Conservation (phyloP, 2,329 filamentous ascomycete species). For the Aspergillus ibericus region DNA sequence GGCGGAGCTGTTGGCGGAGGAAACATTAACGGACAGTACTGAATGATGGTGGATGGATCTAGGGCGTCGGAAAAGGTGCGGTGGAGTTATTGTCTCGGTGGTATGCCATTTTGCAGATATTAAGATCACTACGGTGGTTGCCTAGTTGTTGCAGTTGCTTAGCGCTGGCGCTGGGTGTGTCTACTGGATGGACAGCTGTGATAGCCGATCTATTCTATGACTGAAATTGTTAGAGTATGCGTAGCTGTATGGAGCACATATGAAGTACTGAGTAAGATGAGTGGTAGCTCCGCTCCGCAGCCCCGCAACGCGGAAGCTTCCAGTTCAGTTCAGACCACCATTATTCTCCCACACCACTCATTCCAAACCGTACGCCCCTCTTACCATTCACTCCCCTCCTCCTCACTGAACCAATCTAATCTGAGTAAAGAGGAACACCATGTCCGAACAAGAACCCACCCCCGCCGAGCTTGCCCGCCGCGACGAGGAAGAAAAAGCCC, state of each 20-base stretch:
- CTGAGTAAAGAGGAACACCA: slow-evolving; percentile 6
- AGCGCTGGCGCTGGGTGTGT: background rate
- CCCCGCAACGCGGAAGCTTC: slow-evolving; percentile 7
- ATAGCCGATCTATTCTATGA: too few species aligned
- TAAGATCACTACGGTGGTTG: background rate
- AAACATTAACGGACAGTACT: slow-evolving; percentile 5
- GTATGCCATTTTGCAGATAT: background rate
- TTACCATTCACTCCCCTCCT: background rate
- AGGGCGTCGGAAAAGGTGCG: background rate
- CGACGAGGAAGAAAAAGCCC: slow-evolving; percentile 57
- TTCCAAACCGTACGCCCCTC: background rate
- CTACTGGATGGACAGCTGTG: background rate
- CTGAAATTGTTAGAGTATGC: too few species aligned
- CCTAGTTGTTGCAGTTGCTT: background rate
- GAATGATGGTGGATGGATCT: background rate
- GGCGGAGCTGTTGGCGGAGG: background rate
- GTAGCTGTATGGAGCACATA: too few species aligned
- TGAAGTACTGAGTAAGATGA: background rate
- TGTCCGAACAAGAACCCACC: slow-evolving; percentile 35
- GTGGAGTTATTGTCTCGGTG: background rate
- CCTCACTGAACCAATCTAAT: background rate
- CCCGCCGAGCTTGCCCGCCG: slow-evolving; percentile 47
- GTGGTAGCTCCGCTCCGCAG: background rate
- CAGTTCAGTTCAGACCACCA: background rate
- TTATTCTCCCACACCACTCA: background rate